Conservation (phyloP, 73 alveolate genomes). For the Paramecium sonneborni region DNA sequence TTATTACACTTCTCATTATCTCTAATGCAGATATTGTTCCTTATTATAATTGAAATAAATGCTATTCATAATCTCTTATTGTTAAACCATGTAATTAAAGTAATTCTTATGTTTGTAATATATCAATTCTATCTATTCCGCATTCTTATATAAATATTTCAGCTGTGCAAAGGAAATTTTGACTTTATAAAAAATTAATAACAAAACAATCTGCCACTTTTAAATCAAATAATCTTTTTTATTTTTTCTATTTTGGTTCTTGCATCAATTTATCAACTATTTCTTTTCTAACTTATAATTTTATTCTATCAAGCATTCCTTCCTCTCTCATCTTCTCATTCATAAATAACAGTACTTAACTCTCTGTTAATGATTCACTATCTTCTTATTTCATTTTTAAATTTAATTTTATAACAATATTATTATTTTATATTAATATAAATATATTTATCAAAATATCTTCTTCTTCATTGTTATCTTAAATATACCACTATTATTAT, state of each 20-base stretch:
- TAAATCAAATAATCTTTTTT: neutral
- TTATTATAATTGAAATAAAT: neutral
- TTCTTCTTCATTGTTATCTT: too few species aligned
- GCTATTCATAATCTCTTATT: constrained; percentile 40
- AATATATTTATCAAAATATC: too few species aligned
- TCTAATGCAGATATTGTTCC: constrained; percentile 19
- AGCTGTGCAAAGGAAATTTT: neutral
- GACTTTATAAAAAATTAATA: neutral
- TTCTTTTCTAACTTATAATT: constrained; percentile 26
- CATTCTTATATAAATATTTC: neutral
- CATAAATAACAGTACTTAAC: neutral
- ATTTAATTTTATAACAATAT: neutral
- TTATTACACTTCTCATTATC: neutral
- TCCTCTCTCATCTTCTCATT: neutral
- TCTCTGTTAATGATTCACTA: constrained; percentile 20
- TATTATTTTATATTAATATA: too few species aligned
- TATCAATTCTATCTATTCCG: neutral
- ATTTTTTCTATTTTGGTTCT: neutral
- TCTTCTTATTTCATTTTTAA: neutral
- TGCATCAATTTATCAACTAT: neutral
- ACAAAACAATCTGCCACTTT: constrained; percentile 13
- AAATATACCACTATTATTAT: too few species aligned
- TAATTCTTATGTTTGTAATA: constrained; percentile 5
- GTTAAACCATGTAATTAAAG: neutral
- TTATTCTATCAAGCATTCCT: neutral